Base-by-base conservation (phyloP, 2,329 filamentous ascomycete genomes). In the Colletotrichum limetticola region DNA sequence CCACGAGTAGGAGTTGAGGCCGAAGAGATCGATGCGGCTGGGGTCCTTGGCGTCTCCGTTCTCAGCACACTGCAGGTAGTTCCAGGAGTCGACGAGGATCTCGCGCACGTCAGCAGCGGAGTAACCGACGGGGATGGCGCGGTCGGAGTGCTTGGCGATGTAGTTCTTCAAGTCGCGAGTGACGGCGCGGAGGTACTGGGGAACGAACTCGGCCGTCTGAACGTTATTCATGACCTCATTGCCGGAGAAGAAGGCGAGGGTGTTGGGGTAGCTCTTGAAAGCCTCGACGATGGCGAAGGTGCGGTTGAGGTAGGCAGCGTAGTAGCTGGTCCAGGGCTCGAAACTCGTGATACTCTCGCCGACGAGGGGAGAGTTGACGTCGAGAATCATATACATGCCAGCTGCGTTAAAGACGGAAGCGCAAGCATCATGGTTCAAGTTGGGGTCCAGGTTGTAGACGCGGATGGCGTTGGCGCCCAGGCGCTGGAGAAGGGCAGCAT, bases 141-240 rank as follows among this genome's bases (percentile, higher is more conserved):
- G 92, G 79, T 90, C 87, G 73, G 89, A 85, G 79, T 93, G 90
- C 79, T 91, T 91, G 83, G 91, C 90, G 84, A 95, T 91, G 86
- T 95, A 95, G 80, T 91, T 92, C 87, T 94, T 95, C 81, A 95
- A 87, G 82, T 95, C 93, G 79, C 93, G 92, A 59, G 92, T 95
- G 75, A 94, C 90, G 74, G 93, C 93, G 82, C 91, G 88, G 76
- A 92, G 86, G 81, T 94, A 95, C n/a, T 91, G 92, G 55, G 93
- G 92, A 42, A 90, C 91, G 66, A 82, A 82, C 66, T 86, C 83
- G 75, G 90, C 92, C 49, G 89, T 91, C 57, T 86, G 80, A 63
- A 90, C 85, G 76, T 92, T 86, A 81, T 93, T 91, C 83, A 94
- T 93, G 78, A 95, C 91, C 83, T 95, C 93, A 82, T 95, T 95